Conservation (phyloP, 768 basidiomycete species). For the Tricholoma sp. region DNA sequence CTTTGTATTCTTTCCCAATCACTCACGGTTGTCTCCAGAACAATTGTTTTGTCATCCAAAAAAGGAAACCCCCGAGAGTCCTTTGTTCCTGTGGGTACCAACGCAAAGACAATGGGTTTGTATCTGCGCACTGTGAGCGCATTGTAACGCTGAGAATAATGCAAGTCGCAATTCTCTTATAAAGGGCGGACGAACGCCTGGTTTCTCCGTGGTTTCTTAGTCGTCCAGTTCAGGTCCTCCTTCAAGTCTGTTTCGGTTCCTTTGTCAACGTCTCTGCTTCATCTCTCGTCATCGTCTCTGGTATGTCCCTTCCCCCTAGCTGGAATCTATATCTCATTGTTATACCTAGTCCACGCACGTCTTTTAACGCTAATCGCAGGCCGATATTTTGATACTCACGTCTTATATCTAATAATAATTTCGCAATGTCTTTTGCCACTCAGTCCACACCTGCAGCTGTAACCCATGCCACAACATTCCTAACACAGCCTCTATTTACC, state of each 20-base stretch:
- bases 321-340: neutral
- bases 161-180: neutral
- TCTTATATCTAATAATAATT: neutral
- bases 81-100: neutral
- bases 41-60: neutral
- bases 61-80: neutral
- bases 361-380: neutral
- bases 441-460: neutral
- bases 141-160: neutral
- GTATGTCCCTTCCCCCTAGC: neutral
- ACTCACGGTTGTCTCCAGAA: neutral
- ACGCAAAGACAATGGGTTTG: neutral
- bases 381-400: neutral
- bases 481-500: slow-evolving; percentile 30
- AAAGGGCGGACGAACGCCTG: neutral
- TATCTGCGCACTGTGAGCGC: neutral
- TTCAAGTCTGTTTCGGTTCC: neutral
- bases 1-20: neutral
- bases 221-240: neutral
- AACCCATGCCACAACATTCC: slow-evolving; percentile 24
- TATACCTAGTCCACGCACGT: neutral
- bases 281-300: neutral
- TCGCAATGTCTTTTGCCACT: neutral
- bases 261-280: neutral
- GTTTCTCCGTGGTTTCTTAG: neutral